A percentile compares a stretch with the other conserved stretches of the same genome.
These are phyloP conservation scores for Quercus alba DNA, from an alignment of 306 rosid species.

Conservation along the genomic window DNA sequence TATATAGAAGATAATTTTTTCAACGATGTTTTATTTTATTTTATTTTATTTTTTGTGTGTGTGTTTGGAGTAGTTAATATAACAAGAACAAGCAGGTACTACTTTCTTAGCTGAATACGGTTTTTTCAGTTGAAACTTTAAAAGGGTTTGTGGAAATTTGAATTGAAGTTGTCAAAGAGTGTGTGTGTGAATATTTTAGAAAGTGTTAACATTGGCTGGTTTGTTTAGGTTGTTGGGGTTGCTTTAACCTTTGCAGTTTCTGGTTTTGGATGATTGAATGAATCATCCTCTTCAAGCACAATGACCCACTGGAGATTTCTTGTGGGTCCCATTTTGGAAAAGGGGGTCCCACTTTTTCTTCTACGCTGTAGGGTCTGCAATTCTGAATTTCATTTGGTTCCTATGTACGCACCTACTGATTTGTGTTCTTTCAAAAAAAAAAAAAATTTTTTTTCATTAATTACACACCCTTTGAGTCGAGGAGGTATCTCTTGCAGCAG, in stretches of 20 bases:
- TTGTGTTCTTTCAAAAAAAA: neutral
- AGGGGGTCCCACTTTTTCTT: neutral
- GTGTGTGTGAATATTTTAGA: neutral
- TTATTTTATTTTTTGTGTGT: too few species aligned
- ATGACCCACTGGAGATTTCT: neutral
- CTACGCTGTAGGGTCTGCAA: too few species aligned
- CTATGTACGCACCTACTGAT: neutral
- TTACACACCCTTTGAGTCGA: too few species aligned
- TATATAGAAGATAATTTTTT: neutral
- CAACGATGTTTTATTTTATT: neutral
- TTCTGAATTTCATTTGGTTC: too few species aligned
- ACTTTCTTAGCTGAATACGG: neutral
- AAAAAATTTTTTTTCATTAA: too few species aligned
- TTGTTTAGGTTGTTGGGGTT: neutral
- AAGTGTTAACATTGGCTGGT: neutral
- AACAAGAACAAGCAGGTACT: neutral
- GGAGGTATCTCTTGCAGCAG: too few species aligned
- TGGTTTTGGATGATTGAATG: neutral
- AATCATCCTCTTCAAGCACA: neutral
- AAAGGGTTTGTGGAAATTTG: neutral
- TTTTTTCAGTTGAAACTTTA: neutral
- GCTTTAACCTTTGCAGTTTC: neutral
- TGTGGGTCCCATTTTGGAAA: neutral
- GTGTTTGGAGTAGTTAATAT: neutral
- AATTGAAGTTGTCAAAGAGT: neutral